These are phyloP conservation scores for Adansonia madagascariensis DNA, from an alignment of 441 rosid genomes.

Conservation along the genomic window DNA sequence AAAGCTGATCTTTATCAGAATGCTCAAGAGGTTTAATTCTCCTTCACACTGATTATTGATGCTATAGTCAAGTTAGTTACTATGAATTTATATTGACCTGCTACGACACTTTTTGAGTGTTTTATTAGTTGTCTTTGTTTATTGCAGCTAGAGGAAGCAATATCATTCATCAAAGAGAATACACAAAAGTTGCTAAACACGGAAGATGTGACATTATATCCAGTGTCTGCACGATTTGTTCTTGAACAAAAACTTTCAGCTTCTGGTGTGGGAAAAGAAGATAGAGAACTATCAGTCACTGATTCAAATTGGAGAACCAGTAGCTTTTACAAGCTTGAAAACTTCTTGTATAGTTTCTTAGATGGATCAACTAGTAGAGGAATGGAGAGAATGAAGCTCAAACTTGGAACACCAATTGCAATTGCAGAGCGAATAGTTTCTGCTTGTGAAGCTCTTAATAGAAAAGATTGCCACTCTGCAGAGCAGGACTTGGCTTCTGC, in stretches of 20 bases:
- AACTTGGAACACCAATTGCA: slow-evolving; percentile 84
- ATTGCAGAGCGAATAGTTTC: slow-evolving; percentile 84
- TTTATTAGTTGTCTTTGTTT: slow-evolving; percentile 26
- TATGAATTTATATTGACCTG: slow-evolving; percentile 25
- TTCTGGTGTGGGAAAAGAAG: slow-evolving; percentile 49
- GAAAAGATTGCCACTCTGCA: slow-evolving; percentile 60
- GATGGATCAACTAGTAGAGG: slow-evolving; percentile 82
- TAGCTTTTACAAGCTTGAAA: slow-evolving; percentile 71
- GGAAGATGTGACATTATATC: slow-evolving; percentile 70
- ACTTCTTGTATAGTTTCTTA: slow-evolving; percentile 74
- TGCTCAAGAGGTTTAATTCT: slow-evolving; percentile 63
- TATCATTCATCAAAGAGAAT: slow-evolving; percentile 76
- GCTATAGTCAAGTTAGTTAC: slow-evolving; percentile 14
- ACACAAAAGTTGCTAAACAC: slow-evolving; percentile 74
- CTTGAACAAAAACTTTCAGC: slow-evolving; percentile 75
- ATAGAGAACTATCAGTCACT: slow-evolving; percentile 39
- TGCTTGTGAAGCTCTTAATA: slow-evolving; percentile 62
- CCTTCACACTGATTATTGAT: neutral
- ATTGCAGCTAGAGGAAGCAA: slow-evolving; percentile 88
- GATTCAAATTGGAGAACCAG: slow-evolving; percentile 56
- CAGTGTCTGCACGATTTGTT: slow-evolving; percentile 85
- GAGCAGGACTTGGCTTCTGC: slow-evolving; percentile 63
- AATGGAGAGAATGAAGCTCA: slow-evolving; percentile 88
- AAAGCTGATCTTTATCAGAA: slow-evolving; percentile 88
- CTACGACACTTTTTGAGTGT: slow-evolving; percentile 4